phyloP scores from a whole-genome alignment of 768 basidiomycete species.

The Podaxis sp. region DNA sequence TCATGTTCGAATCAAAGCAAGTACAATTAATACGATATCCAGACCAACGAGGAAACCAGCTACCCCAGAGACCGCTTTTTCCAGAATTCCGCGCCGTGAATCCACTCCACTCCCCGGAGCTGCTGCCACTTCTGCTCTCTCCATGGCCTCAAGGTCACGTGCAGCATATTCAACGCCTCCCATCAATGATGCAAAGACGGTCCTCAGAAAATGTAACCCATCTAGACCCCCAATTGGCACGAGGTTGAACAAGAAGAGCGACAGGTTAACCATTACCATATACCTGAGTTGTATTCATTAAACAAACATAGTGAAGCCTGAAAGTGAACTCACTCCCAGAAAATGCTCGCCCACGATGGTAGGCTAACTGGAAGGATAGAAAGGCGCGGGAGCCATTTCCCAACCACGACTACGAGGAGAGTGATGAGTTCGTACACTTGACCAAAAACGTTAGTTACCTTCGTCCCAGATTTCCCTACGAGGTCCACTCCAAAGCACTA shows the following conservation, averaged over 20 bases:
- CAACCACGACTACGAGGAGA: slow-evolving; percentile 43
- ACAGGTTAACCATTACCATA: slow-evolving; percentile 61
- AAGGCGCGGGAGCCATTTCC: slow-evolving; percentile 40
- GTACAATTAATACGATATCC: slow-evolving; percentile 1
- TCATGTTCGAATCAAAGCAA: slow-evolving; percentile 4
- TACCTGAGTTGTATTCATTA: slow-evolving; percentile 38
- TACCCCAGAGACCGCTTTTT: slow-evolving; percentile 16
- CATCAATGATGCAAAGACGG: slow-evolving; percentile 18
- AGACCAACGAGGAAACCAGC: slow-evolving; percentile 18
- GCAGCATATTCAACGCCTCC: not conserved
- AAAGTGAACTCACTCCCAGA: slow-evolving; percentile 49
- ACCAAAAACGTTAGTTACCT: slow-evolving; percentile 35
- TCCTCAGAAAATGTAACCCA: slow-evolving; percentile 53
- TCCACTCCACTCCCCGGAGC: slow-evolving; percentile 11
- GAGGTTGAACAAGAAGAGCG: slow-evolving; percentile 79
- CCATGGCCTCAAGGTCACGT: slow-evolving; percentile 31
- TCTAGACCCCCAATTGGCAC: slow-evolving; percentile 72
- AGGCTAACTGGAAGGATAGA: slow-evolving; percentile 36
- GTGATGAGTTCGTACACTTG: slow-evolving; percentile 1
- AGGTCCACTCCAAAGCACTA: slow-evolving; percentile 75
- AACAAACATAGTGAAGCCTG: not conserved
- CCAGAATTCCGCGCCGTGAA: slow-evolving; percentile 5
- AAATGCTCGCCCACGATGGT: slow-evolving; percentile 31
- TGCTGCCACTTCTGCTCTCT: slow-evolving; percentile 12
- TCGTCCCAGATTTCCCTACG: slow-evolving; percentile 59